phyloP scores from a whole-genome alignment of 2,329 filamentous ascomycete genomes.

The Scolecobasidium constrictum region DNA sequence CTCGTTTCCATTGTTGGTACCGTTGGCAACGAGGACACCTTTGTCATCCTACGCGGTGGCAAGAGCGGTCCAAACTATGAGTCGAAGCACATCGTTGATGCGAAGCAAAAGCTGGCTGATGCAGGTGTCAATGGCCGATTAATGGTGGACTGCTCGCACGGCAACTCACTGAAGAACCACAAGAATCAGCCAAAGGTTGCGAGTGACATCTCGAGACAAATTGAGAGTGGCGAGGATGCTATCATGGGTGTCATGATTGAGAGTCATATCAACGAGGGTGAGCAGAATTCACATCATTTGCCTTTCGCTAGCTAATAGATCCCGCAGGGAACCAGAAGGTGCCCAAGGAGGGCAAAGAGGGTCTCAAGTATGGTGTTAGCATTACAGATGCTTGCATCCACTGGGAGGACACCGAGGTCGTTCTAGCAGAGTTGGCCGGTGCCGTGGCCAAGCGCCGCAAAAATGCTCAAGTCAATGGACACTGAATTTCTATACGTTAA shows the following conservation, averaged over 20 bases:
- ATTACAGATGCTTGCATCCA: constrained; percentile 96
- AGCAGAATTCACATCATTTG: constrained; percentile 10
- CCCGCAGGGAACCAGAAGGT: constrained; percentile 74
- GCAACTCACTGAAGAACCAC: constrained; percentile 92
- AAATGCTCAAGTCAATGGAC: neutral
- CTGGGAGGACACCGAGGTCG: constrained; percentile 79
- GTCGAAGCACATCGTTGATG: constrained; percentile 68
- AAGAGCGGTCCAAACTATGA: constrained; percentile 94
- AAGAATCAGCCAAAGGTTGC: constrained; percentile 96
- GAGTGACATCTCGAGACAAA: constrained; percentile 68
- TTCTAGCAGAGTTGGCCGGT: constrained; percentile 66
- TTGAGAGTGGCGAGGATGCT: constrained; percentile 67
- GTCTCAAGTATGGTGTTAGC: constrained; percentile 84
- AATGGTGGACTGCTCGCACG: constrained; percentile 98
- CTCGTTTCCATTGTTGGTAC: constrained; percentile 92
- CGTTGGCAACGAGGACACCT: constrained; percentile 91
- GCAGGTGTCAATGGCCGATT: constrained; percentile 64
- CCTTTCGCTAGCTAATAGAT: constrained; percentile 6
- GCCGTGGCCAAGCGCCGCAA: constrained; percentile 67
- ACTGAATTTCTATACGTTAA: too few species aligned
- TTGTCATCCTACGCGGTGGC: constrained; percentile 87
- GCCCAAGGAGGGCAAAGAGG: constrained; percentile 70
- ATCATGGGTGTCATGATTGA: constrained; percentile 99
- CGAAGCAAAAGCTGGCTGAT: constrained; percentile 67
- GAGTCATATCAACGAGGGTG: constrained; percentile 87